Evolutionary conservation across 306 rosid genomes (phyloP).

Genomic region (Lathyrus sativus): DNA sequence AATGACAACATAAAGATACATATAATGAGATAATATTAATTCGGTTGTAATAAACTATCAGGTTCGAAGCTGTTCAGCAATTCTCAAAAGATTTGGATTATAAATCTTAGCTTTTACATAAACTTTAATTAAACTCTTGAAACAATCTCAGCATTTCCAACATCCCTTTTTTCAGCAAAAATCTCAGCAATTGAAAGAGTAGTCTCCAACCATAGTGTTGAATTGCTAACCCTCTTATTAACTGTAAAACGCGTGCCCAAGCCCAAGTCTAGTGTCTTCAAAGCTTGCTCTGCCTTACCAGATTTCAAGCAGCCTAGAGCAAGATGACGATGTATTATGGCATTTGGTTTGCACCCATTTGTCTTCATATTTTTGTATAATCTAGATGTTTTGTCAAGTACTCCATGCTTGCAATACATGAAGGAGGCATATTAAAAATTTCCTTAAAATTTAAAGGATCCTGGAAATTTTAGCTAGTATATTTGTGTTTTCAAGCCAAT

Average conservation of each 20-base stretch:
- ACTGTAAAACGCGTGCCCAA: conserved; percentile 51
- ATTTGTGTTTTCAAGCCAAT: no score
- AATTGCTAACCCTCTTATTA: conserved; percentile 59
- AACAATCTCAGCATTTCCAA: conserved; percentile 72
- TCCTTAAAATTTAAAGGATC: no score
- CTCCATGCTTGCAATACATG: conserved; percentile 73
- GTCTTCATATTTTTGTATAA: conserved; percentile 59
- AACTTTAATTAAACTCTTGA: conserved; percentile 79
- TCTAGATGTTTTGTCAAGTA: conserved; percentile 59
- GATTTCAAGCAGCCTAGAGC: conserved; percentile 84
- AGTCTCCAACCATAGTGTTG: conserved; percentile 91
- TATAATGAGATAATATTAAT: conserved; percentile 8
- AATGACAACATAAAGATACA: conserved; percentile 20
- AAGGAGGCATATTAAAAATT: no score
- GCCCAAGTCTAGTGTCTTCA: conserved; percentile 67
- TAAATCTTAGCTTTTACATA: conserved; percentile 87
- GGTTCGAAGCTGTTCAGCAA: conserved; percentile 71
- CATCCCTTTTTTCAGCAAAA: conserved; percentile 77
- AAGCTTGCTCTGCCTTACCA: conserved; percentile 64
- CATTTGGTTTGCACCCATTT: conserved; percentile 76
- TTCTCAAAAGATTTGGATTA: conserved; percentile 71
- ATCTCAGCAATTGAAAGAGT: conserved; percentile 67
- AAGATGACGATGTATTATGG: conserved; percentile 77
- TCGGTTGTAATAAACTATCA: conserved; percentile 29
- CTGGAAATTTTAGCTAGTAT: no score